Base-by-base conservation (phyloP, 2,329 filamentous ascomycete genomes). In the Sporothrix globosa region DNA sequence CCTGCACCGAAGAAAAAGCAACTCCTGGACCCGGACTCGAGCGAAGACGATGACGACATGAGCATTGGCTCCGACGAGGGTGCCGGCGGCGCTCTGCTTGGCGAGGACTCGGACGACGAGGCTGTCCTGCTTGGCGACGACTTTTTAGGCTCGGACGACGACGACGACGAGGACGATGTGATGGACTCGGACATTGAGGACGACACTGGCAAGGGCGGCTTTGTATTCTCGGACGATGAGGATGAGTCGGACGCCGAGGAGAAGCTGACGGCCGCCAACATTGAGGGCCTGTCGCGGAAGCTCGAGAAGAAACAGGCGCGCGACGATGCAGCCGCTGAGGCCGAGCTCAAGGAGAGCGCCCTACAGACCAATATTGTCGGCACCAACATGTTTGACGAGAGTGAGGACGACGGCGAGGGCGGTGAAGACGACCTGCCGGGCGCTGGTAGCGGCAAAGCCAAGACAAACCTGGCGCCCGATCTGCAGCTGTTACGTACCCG, bases 181-280 rank as follows among this genome's bases (percentile, higher is more conserved):
- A 86, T 88, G 76, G 91, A 95, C 78, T 95, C 92, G 14, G 92
- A 94, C 73, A 86, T 88, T 56, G 87, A 88, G 41, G 80, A 80
- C 30, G 82, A 82, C 68, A 44, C 11, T 68, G 77, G 81, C 79
- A 78, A 85, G 81, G 78, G 86, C 74, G 80, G 86, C 76, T 88
- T 90, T 74, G 92, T 97, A 84, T 99, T 97, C 84, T 98, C 96
- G 0, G 96, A 98, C 72, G 96, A 99, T 77, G 93, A 98, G 74
- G 95, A 98, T 74, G 90, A 93, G 67, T 94, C 91, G 0, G 93
- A 96, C 76, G 90, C 89, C 5, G 93, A 97, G 81, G 94, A 97
- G 81, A 91, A 90, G 79, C 86, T 99, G 75, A 99, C 93, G 67
- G 94, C 94, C 1, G 96, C 96, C 73, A 99, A 99, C 80, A 98